Percentiles rank a stretch among this genome's conserved stretches.
phyloP scores from a whole-genome alignment of 1,139 yeast species.

The Taphrina communis region DNA sequence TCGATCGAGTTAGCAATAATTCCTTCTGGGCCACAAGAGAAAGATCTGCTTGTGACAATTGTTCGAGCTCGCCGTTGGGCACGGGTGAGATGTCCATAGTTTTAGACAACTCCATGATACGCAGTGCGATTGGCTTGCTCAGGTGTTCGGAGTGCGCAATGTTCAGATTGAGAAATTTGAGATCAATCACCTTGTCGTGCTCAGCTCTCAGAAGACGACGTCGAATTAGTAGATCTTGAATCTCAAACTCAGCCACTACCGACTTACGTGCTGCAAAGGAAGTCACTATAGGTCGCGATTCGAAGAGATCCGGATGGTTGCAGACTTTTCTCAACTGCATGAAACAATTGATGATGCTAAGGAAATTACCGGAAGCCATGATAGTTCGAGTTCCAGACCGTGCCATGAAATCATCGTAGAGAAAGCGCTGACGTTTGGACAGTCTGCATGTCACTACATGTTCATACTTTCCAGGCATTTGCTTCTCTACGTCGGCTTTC shows the following conservation, averaged over 20 bases:
- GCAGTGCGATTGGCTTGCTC: neutral
- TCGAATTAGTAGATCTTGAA: conserved; percentile 57
- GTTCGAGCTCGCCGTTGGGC: neutral
- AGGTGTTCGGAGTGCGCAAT: conserved; percentile 59
- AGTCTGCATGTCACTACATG: conserved; percentile 90
- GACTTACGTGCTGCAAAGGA: conserved; percentile 77
- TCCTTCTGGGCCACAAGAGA: neutral
- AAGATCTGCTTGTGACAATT: neutral
- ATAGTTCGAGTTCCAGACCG: conserved; percentile 95
- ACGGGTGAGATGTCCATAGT: neutral
- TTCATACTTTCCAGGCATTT: conserved; percentile 98
- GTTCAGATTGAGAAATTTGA: conserved; percentile 66
- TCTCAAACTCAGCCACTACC: conserved; percentile 61
- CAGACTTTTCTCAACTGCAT: conserved; percentile 98
- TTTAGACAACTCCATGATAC: neutral
- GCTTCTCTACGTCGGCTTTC: conserved; percentile 96
- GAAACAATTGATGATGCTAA: conserved; percentile 93
- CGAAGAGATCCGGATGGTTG: conserved; percentile 96
- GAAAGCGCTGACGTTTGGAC: conserved; percentile 86
- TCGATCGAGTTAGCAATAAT: neutral
- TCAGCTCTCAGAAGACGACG: conserved; percentile 53
- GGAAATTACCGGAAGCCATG: conserved; percentile 88
- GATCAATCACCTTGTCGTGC: conserved; percentile 55
- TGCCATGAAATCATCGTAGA: conserved; percentile 97
- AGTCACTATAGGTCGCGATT: conserved; percentile 91